phyloP scores from a whole-genome alignment of 768 basidiomycete species.

The Scleroderma bovista region DNA sequence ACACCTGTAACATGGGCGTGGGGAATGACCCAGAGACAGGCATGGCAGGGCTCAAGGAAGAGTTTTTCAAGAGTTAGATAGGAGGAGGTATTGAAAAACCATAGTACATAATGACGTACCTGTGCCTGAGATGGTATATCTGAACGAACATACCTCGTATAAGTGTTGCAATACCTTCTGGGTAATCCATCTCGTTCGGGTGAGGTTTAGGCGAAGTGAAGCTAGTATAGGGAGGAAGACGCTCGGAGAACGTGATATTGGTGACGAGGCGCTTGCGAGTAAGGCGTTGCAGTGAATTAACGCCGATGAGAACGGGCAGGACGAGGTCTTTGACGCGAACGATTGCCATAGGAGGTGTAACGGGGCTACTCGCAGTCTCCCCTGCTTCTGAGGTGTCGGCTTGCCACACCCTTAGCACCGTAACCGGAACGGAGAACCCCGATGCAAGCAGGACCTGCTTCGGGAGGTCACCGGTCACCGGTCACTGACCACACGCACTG shows the following conservation, averaged over 20 bases:
- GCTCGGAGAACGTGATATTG: constrained; percentile 43
- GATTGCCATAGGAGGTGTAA: constrained; percentile 14
- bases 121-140: background rate
- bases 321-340: constrained; percentile 43
- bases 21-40: too few relatives aligned
- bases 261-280: constrained; percentile 59
- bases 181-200: constrained; percentile 29
- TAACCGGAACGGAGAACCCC: constrained; percentile 37
- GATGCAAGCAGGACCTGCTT: constrained; percentile 50
- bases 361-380: background rate
- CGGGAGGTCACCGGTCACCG: constrained; percentile 36
- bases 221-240: background rate
- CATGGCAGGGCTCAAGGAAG: too few relatives aligned
- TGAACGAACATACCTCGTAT: constrained; percentile 3
- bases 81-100: too few relatives aligned
- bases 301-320: constrained; percentile 58
- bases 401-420: constrained; percentile 6
- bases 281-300: constrained; percentile 63
- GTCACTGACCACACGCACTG: constrained; percentile 38
- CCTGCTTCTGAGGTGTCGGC: background rate
- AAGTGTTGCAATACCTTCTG: constrained; percentile 27
- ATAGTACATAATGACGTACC: too few relatives aligned
- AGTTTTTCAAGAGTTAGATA: too few relatives aligned
- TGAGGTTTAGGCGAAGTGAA: background rate
- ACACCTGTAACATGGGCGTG: too few relatives aligned